Conservation (phyloP, 257 asterid genomes). For the Scutellaria baicalensis region DNA sequence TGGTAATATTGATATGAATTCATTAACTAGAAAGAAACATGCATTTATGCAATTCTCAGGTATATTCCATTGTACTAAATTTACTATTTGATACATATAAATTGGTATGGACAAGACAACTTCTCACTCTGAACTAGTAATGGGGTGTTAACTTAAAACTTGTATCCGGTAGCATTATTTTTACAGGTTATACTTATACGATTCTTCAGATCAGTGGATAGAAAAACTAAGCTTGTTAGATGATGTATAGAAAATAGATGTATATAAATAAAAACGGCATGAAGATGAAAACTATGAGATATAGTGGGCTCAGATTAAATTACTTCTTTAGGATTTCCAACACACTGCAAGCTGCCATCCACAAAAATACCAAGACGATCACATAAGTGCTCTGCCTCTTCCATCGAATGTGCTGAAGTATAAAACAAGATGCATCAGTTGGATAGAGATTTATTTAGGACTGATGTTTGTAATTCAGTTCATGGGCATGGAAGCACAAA, state of each 20-base stretch:
- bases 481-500: not conserved
- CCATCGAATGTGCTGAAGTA: slow-evolving; percentile 96
- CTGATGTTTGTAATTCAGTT: not conserved
- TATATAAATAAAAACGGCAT: not conserved
- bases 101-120: too few species aligned
- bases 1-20: too few species aligned
- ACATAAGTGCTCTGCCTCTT: slow-evolving; percentile 95
- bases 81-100: too few species aligned
- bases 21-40: too few species aligned
- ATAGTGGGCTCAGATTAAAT: not conserved
- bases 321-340: slow-evolving; percentile 97
- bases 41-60: too few species aligned
- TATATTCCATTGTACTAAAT: too few species aligned
- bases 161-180: not conserved
- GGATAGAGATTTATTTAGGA: not conserved
- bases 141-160: not conserved
- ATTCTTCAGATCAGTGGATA: not conserved
- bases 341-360: slow-evolving; percentile 87
- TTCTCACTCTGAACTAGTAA: too few species aligned
- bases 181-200: too few species aligned
- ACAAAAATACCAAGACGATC: slow-evolving; percentile 93
- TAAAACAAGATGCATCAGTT: not conserved
- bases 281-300: not conserved
- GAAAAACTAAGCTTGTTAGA: not conserved
- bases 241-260: not conserved